Percentiles rank a stretch among this genome's conserved stretches.
These are phyloP conservation scores for Acarospora socialis DNA, from an alignment of 2,329 filamentous ascomycete genomes.

Conservation along the genomic window DNA sequence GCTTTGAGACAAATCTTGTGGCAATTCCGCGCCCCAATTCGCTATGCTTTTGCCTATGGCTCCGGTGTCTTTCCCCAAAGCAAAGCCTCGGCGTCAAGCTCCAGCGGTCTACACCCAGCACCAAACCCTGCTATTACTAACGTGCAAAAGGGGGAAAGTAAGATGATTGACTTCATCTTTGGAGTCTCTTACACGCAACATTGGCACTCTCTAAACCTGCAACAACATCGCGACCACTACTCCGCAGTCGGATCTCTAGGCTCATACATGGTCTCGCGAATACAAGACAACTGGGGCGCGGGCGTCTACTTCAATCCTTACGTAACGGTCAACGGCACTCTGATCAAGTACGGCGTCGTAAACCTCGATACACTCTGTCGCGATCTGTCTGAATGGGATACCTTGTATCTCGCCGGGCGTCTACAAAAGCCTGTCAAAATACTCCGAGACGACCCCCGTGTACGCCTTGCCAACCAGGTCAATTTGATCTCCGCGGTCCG, in stretches of 20 bases:
- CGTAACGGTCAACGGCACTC: conserved; percentile 80
- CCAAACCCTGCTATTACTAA: conserved; percentile 68
- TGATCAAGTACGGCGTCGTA: conserved; percentile 97
- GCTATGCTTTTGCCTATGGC: conserved; percentile 94
- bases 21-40: conserved; percentile 83
- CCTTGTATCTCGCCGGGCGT: conserved; percentile 86
- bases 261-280: conserved; percentile 67
- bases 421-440: conserved; percentile 98
- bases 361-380: conserved; percentile 78
- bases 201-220: conserved; percentile 88
- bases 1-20: conserved; percentile 73
- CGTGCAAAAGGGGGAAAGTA: conserved; percentile 73
- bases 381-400: conserved; percentile 84
- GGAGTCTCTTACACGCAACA: conserved; percentile 89
- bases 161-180: conserved; percentile 98
- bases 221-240: conserved; percentile 83
- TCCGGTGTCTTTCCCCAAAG: conserved; percentile 88
- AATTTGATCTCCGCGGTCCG: conserved; percentile 87
- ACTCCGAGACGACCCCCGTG: conserved; percentile 77
- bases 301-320: conserved; percentile 98
- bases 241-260: conserved; percentile 71
- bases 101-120: conserved; percentile 60
- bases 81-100: conserved; percentile 24
- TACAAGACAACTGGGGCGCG: conserved; percentile 80
- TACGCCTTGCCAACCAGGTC: conserved; percentile 88